These are phyloP conservation scores for Rhizopogon rudus DNA, from an alignment of 768 basidiomycete genomes.

Conservation along the genomic window DNA sequence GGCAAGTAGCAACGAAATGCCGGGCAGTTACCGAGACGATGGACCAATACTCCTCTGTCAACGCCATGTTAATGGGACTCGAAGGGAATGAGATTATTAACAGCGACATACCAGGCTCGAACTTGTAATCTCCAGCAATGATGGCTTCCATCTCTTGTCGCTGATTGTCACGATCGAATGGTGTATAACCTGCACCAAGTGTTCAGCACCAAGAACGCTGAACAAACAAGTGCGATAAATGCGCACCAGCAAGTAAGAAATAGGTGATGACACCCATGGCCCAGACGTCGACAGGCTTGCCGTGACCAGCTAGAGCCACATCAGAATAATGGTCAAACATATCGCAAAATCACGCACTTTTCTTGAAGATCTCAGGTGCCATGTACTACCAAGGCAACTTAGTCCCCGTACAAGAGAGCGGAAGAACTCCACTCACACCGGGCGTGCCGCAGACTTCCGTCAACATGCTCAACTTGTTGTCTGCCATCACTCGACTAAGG, in stretches of 20 bases:
- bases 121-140: conserved; percentile 88
- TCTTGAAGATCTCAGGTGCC: conserved; percentile 96
- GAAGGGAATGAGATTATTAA: not conserved
- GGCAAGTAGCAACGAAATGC: conserved; percentile 75
- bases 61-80: not conserved
- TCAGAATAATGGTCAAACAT: not conserved
- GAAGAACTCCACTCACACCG: conserved; percentile 45
- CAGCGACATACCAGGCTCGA: conserved; percentile 54
- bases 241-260: conserved; percentile 74
- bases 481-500: conserved; percentile 85
- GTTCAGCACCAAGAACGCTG: not conserved
- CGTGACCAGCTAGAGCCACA: conserved; percentile 65
- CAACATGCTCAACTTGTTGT: conserved; percentile 79
- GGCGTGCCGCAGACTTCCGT: conserved; percentile 97
- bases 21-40: conserved; percentile 81
- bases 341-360: conserved; percentile 45
- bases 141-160: conserved; percentile 94
- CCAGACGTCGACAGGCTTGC: conserved; percentile 94
- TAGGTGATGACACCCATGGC: conserved; percentile 99
- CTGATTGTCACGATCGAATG: conserved; percentile 90
- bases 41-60: conserved; percentile 72
- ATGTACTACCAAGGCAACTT: conserved; percentile 54
- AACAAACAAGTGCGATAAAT: not conserved
- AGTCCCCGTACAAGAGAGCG: not conserved
- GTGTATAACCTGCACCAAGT: conserved; percentile 70